Evolutionary conservation across 257 asterid species (phyloP).

Genomic region (Capsicum rhomboideum): DNA sequence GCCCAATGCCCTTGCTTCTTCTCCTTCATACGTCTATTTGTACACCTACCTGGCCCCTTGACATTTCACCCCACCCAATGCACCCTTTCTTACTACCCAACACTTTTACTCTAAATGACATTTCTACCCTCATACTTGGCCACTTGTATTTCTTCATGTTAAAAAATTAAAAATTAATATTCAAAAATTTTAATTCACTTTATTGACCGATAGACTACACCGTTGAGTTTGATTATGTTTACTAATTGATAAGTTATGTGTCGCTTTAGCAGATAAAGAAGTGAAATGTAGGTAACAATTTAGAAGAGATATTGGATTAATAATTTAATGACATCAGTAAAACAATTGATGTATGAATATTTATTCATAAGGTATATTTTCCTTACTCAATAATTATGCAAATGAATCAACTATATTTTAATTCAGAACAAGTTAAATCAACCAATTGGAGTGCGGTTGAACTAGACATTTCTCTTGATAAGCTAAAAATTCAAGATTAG

Average conservation of each 20-base stretch:
- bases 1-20: background rate
- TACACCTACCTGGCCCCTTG: background rate
- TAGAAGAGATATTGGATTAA: too few relatives aligned
- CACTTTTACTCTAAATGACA: background rate
- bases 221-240: background rate
- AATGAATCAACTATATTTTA: background rate
- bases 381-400: background rate
- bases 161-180: too few relatives aligned
- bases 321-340: background rate
- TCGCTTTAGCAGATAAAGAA: background rate
- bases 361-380: background rate
- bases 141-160: background rate
- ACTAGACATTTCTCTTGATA: background rate
- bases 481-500: too few relatives aligned
- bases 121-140: background rate
- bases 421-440: background rate
- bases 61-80: background rate
- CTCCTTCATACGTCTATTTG: background rate
- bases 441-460: background rate
- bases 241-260: too few relatives aligned
- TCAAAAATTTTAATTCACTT: too few relatives aligned
- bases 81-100: background rate
- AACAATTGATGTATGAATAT: background rate
- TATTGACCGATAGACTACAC: too few relatives aligned
- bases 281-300: background rate